These are phyloP conservation scores for Priceomyces castillae DNA, from an alignment of 805 yeast species.

Conservation along the genomic window DNA sequence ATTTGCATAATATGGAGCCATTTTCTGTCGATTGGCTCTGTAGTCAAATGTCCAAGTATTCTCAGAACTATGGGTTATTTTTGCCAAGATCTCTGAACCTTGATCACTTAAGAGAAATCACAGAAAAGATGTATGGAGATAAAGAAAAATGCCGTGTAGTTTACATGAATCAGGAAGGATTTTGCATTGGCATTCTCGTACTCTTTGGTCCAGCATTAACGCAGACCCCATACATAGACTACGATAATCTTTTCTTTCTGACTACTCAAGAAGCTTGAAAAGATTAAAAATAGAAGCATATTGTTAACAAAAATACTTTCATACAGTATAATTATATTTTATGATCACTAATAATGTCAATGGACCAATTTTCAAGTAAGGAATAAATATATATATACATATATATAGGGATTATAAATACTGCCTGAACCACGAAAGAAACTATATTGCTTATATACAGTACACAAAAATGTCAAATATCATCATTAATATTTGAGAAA, in stretches of 20 bases:
- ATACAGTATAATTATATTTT: too few relatives aligned
- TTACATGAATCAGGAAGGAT: conserved; percentile 39
- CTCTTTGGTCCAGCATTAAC: conserved; percentile 49
- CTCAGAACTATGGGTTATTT: conserved; percentile 54
- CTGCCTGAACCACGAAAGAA: too few relatives aligned
- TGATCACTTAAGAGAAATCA: conserved; percentile 48
- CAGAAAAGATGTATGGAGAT: conserved; percentile 45
- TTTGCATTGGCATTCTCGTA: conserved; percentile 53
- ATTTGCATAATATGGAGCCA: conserved; percentile 47
- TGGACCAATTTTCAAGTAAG: too few relatives aligned
- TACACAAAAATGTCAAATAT: neutral
- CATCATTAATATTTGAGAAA: conserved; percentile 6
- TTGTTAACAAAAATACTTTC: neutral
- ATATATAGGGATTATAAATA: too few relatives aligned
- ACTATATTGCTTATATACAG: neutral
- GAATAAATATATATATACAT: too few relatives aligned
- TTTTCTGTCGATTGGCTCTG: conserved; percentile 46
- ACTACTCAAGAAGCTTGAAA: neutral
- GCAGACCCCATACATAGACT: neutral
- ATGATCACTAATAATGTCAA: too few relatives aligned
- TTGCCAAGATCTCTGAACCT: conserved; percentile 61
- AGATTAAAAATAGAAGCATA: neutral
- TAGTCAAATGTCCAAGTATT: conserved; percentile 36
- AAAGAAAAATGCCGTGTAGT: conserved; percentile 45
- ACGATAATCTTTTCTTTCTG: neutral